Base-by-base conservation (phyloP, 164 flowering plant genomes). In the Cinnamomum micranthum region DNA sequence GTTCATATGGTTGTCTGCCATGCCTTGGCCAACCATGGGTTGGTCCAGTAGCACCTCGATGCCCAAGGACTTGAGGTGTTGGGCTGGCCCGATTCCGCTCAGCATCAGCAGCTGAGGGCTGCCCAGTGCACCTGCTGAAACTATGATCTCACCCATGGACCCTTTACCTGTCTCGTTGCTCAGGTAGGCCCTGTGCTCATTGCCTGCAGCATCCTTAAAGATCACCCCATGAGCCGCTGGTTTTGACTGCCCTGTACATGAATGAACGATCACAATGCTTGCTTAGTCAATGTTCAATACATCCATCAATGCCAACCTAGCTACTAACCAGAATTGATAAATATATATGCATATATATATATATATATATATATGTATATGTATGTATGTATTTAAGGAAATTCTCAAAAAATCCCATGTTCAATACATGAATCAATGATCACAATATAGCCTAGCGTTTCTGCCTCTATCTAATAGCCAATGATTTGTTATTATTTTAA, bases 1-100 rank as follows among this genome's bases (percentile, higher is more conserved):
- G 52, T 94, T 94, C 95, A 88, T 86, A 14, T 97, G 98, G 65
- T 92, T 94, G 76, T 94, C 97, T 1, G 90, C 69, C 91, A 92
- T 82, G 11, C 85, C 89, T 77, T 86, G 87, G 0, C 97, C 98
- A 33, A 94, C 94, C 77, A 83, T 55, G 11, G 91, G 88, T 62
- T 88, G 89, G 62, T 91, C 86, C 76, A 88, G 3, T 47, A 90
- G 33, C 59, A 90, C 85, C 0, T 24, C 31, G 59, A 94, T 87
- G 22, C 82, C 80, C 25, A 84, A 89, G 47, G 85, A 75, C 76
- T 11, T 23, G 3, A 75, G 77, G 15, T 69, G 66, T 11, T 70
- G 23, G 9, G 58, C 60, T 2, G 73, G 77, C 4, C 77, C 73
- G n/a, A 75, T 70, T 28, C 77, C 77, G 15, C 73, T 75, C 15